Evolutionary conservation across 148 eudicot species (phyloP), one percentile per base, ranked within the genome.

Genomic region (Camellia japonica): DNA sequence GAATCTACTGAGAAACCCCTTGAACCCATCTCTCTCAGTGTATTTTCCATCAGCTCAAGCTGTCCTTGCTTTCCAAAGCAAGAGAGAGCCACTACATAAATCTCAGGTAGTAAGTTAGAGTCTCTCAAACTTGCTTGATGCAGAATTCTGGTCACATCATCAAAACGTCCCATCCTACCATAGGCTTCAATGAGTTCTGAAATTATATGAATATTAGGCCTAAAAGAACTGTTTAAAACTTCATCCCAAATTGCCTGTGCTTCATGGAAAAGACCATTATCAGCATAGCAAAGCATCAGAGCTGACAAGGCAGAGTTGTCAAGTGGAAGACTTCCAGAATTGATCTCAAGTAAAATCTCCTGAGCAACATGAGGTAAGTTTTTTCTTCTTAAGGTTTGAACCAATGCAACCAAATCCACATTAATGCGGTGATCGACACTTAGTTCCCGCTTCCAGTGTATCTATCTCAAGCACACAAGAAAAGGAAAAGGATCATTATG

Each of bases 11-110:
- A 65, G 63, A 87, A 90, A 2, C 94, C 95, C 90, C 80, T 83
- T n/a, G 90, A 87, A 71, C 80, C 88, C 97, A 96, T 94, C 68
- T 96, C 90, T 52, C 44, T 86, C 61, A 94, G 63, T 38, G 90
- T 79, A 23, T 44, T 61, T 76, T 96, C 98, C 99, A 94, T 91
- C 76, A 79, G 42, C 71, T 88, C 85, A 74, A 96, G 92, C 76
- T 87, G 80, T 14, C 95, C 99, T 66, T 65, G 82, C 76, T 81
- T 87, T 38, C 99, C 99, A 76, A 96, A 92, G 73, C 90, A 87
- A 75, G 86, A 85, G 71, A 92, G 79, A 72, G 92, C 86, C 42
- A 77, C 82, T 47, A 81, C 76, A 79, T 85, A 93, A 68, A 84
- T 79, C 73, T 81, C 84, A 20, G 89, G 89, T 65, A 93, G 68